These are phyloP conservation scores for Mucor ambiguus DNA, from an alignment of 371 early-diverging fungal species.

Conservation along the genomic window DNA sequence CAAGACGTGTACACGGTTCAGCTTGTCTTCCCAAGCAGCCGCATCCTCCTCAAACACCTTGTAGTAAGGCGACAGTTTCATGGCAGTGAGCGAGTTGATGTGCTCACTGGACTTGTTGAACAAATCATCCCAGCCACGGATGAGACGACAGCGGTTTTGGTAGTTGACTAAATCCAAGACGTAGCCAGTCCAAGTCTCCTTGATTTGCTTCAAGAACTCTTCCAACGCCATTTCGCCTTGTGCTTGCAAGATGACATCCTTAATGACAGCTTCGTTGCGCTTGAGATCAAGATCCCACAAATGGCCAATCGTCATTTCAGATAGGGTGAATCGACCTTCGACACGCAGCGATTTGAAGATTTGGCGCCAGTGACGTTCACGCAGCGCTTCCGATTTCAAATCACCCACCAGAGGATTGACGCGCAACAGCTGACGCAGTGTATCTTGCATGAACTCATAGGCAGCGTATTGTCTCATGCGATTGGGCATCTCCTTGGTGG, in stretches of 20 bases:
- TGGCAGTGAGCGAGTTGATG: conserved; percentile 91
- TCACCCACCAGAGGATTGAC: conserved; percentile 85
- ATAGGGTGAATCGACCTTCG: conserved; percentile 67
- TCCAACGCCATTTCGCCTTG: conserved; percentile 99
- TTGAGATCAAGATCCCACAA: conserved; percentile 94
- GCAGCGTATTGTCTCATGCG: conserved; percentile 98
- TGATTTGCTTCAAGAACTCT: conserved; percentile 90
- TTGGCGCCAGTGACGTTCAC: conserved; percentile 97
- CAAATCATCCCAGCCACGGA: conserved; percentile 97
- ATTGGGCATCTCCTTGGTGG: conserved; percentile 91
- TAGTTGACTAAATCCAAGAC: conserved; percentile 94
- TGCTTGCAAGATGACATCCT: conserved; percentile 89
- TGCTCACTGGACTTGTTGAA: conserved; percentile 96
- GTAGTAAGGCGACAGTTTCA: conserved; percentile 97
- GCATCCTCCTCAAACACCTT: conserved; percentile 98
- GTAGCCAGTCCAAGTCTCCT: conserved; percentile 92
- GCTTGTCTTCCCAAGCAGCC: conserved; percentile 92
- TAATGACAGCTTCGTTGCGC: conserved; percentile 81
- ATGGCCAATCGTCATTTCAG: conserved; percentile 92
- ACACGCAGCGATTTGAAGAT: conserved; percentile 84
- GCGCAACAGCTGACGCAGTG: conserved; percentile 78
- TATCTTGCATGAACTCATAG: conserved; percentile 91
- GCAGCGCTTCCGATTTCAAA: conserved; percentile 93
- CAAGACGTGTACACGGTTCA: conserved; percentile 93
- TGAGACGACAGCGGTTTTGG: conserved; percentile 95